Conservation (phyloP, 73 alveolate genomes). For the Tetrahymena elliotti region DNA sequence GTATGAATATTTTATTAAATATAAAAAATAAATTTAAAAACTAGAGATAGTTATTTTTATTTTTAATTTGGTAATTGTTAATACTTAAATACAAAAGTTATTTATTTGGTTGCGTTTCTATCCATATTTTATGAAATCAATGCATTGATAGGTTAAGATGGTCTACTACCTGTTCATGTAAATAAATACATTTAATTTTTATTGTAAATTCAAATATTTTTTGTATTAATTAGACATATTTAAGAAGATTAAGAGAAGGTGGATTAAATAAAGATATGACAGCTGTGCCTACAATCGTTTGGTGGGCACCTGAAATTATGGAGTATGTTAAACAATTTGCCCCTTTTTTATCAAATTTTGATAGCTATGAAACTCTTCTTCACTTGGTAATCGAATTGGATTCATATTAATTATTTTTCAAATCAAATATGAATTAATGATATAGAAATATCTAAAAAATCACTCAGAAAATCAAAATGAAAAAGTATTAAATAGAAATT, state of each 20-base stretch:
- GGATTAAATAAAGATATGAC: neutral
- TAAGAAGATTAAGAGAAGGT: neutral
- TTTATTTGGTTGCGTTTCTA: neutral
- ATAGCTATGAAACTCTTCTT: neutral
- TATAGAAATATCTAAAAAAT: too few species aligned
- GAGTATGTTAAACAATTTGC: neutral
- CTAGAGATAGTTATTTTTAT: neutral
- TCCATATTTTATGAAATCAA: neutral
- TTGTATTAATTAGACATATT: neutral
- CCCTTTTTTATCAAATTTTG: neutral
- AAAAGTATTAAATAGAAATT: too few species aligned
- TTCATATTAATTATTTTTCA: neutral
- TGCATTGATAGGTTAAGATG: neutral
- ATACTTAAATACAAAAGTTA: neutral
- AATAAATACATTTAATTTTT: neutral
- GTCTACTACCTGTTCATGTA: neutral
- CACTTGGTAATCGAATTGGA: neutral
- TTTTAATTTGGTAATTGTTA: too few species aligned
- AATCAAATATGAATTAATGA: too few species aligned
- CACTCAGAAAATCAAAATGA: too few species aligned
- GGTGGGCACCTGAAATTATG: neutral
- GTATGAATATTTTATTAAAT: neutral
- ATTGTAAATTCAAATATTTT: neutral
- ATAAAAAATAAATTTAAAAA: too few species aligned
- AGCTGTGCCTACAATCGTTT: neutral